Percentiles rank a stretch among this genome's conserved stretches.
These are phyloP conservation scores for Nakazawaea ambrosiae DNA, from an alignment of 805 yeast species.

Conservation along the genomic window DNA sequence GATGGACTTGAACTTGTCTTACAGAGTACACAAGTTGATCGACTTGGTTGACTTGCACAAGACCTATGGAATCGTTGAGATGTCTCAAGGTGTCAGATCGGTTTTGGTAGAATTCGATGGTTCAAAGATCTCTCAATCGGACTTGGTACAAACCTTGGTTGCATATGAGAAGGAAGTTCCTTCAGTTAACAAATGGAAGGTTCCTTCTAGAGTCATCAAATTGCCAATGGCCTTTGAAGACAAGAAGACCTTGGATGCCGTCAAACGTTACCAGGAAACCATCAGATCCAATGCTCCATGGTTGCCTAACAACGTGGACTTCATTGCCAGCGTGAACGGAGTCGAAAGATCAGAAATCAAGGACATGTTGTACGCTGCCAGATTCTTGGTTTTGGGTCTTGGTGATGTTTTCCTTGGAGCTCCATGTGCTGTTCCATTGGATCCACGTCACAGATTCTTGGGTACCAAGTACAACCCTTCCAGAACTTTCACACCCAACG, in stretches of 20 bases:
- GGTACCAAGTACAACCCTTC: constrained; percentile 97
- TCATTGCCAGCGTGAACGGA: constrained; percentile 83
- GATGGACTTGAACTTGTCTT: constrained; percentile 78
- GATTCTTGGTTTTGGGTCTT: constrained; percentile 86
- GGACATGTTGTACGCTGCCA: constrained; percentile 82
- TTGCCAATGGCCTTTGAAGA: constrained; percentile 98
- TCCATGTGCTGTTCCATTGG: constrained; percentile 97
- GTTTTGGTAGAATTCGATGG: constrained; percentile 84
- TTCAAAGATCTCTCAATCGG: constrained; percentile 48
- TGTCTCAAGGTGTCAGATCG: constrained; percentile 97
- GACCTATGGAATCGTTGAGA: constrained; percentile 80
- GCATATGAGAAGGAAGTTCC: constrained; percentile 73
- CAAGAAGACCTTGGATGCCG: constrained; percentile 80
- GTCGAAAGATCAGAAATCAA: constrained; percentile 68
- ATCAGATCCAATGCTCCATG: constrained; percentile 92
- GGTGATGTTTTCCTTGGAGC: constrained; percentile 98
- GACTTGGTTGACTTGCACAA: constrained; percentile 59
- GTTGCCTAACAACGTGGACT: constrained; percentile 97
- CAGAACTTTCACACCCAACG: constrained; percentile 92
- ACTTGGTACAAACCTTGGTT: constrained; percentile 54
- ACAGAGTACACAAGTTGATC: constrained; percentile 78
- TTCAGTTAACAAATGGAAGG: constrained; percentile 75
- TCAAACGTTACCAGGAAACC: constrained; percentile 86
- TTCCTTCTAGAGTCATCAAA: constrained; percentile 73
- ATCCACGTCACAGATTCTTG: constrained; percentile 87